These are phyloP conservation scores for Graphiopsis chlorocephala DNA, from an alignment of 2,329 filamentous ascomycete species.

Conservation along the genomic window DNA sequence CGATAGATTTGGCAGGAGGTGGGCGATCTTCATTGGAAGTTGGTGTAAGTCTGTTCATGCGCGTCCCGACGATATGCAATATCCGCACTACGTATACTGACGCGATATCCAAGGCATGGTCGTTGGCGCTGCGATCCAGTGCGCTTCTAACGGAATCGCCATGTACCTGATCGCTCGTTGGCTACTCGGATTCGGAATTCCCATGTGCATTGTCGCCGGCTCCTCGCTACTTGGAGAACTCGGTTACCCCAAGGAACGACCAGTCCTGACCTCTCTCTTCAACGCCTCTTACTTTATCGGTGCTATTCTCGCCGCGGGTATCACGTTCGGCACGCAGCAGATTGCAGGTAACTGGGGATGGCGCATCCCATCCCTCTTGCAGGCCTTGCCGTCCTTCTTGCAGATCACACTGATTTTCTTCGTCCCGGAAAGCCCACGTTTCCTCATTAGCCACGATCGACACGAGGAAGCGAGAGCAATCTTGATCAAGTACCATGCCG, in stretches of 20 bases:
- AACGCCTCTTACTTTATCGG: conserved; percentile 60
- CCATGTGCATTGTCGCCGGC: conserved; percentile 58
- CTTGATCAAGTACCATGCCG: conserved; percentile 35
- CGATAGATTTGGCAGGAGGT: conserved; percentile 55
- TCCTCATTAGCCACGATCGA: conserved; percentile 17
- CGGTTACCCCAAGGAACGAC: conserved; percentile 59
- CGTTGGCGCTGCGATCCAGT: conserved; percentile 56
- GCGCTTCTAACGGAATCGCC: conserved; percentile 45
- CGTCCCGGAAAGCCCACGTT: conserved; percentile 19
- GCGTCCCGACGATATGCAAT: not conserved
- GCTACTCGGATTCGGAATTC: conserved; percentile 61
- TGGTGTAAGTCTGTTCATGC: conserved; percentile 22
- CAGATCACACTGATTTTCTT: conserved; percentile 31
- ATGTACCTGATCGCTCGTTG: conserved; percentile 62
- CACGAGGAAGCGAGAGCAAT: conserved; percentile 36
- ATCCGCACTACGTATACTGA: not conserved
- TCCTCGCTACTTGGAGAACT: conserved; percentile 60
- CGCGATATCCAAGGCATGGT: conserved; percentile 45
- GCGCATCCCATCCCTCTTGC: conserved; percentile 49
- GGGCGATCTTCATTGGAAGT: conserved; percentile 57
- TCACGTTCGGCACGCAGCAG: conserved; percentile 49
- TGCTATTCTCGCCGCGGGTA: conserved; percentile 45
- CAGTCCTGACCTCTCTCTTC: conserved; percentile 59
- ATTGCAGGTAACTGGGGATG: conserved; percentile 45
- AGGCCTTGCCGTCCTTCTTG: conserved; percentile 46